phyloP scores from a whole-genome alignment of 2,329 filamentous ascomycete genomes.

The Penicillium occitanis region DNA sequence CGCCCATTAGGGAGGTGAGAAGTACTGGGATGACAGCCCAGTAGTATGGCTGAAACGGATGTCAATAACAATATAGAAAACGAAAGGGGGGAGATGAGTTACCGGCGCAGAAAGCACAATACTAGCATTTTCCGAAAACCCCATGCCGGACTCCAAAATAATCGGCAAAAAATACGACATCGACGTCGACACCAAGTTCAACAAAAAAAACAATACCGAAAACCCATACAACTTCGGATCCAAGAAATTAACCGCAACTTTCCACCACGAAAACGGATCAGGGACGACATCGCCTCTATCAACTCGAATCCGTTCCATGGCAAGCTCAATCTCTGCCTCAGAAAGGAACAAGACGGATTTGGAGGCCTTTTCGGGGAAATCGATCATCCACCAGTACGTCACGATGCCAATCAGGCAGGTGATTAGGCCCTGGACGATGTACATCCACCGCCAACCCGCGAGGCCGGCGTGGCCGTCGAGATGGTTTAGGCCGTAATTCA shows the following conservation, averaged over 20 bases:
- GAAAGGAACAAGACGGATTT: constrained; percentile 61
- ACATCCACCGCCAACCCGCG: constrained; percentile 69
- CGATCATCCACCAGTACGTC: constrained; percentile 70
- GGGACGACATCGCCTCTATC: constrained; percentile 62
- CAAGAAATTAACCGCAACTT: constrained; percentile 56
- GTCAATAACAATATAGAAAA: not conserved
- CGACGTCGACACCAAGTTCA: constrained; percentile 66
- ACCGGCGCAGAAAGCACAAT: constrained; percentile 64
- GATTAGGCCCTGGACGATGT: constrained; percentile 64
- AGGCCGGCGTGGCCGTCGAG: constrained; percentile 58
- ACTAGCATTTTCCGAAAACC: constrained; percentile 52
- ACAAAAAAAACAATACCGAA: constrained; percentile 63
- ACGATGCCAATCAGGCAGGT: constrained; percentile 58
- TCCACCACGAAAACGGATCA: constrained; percentile 57
- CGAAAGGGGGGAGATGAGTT: constrained; percentile 8
- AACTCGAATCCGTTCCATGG: constrained; percentile 57
- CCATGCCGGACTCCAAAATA: constrained; percentile 55
- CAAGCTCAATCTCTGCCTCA: constrained; percentile 56
- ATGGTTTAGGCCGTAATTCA: constrained; percentile 68
- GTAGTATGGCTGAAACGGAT: constrained; percentile 56
- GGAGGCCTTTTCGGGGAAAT: constrained; percentile 63
- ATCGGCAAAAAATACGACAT: constrained; percentile 67
- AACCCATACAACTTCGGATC: constrained; percentile 67
- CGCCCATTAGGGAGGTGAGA: constrained; percentile 62
- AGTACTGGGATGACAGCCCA: constrained; percentile 65